Percentiles rank a stretch among this genome's conserved stretches.
phyloP scores from a whole-genome alignment of 768 basidiomycete species.

The Kwoniella botswanensis region DNA sequence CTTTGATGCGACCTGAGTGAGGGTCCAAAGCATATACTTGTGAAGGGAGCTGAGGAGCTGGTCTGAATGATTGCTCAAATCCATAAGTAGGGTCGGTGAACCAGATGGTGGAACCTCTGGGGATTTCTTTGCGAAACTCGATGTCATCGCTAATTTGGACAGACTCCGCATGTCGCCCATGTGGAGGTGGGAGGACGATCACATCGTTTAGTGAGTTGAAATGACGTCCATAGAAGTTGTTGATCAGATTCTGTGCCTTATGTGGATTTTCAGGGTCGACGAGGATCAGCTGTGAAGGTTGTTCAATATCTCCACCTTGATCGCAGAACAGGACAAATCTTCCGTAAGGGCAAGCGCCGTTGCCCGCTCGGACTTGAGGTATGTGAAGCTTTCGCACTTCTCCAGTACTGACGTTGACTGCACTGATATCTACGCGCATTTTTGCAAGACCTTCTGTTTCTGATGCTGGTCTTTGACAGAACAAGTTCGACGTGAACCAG shows the following conservation, averaged over 20 bases:
- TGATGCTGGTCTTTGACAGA: not conserved
- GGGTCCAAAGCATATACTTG: conserved; percentile 37
- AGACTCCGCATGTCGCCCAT: not conserved
- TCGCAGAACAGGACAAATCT: conserved; percentile 35
- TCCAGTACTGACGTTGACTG: conserved; percentile 5
- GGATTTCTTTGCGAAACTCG: not conserved
- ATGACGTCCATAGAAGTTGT: conserved; percentile 33
- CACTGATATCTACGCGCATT: conserved; percentile 15
- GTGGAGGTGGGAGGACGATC: conserved; percentile 24
- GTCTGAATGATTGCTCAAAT: conserved; percentile 31
- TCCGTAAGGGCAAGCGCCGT: conserved; percentile 29
- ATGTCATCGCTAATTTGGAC: not conserved
- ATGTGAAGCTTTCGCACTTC: not conserved
- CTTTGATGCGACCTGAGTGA: conserved; percentile 15
- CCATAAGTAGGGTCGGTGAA: conserved; percentile 44
- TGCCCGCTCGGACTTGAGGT: conserved; percentile 5
- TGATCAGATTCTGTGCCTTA: conserved; percentile 20
- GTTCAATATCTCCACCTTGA: conserved; percentile 19
- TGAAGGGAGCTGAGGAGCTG: conserved; percentile 23
- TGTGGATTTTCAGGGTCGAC: conserved; percentile 23
- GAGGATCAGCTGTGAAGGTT: conserved; percentile 26
- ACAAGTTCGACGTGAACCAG: conserved; percentile 35
- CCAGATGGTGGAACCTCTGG: conserved; percentile 18
- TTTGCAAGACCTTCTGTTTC: not conserved
- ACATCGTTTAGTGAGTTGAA: conserved; percentile 47